Evolutionary conservation across 129 eudicot species (phyloP).

Genomic region (Artemisia tridentata): DNA sequence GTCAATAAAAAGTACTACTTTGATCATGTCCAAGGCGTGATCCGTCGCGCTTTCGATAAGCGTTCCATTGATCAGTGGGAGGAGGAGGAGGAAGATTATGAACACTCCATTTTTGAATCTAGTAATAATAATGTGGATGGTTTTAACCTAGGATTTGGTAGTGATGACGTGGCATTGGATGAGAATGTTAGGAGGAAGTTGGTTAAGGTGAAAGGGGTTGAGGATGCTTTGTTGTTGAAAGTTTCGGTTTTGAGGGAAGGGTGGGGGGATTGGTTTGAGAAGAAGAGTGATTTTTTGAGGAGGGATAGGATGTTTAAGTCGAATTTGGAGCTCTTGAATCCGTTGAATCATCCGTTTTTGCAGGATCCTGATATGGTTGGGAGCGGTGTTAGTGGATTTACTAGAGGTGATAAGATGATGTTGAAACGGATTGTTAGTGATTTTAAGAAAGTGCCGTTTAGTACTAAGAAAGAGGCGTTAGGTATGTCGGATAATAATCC

Average conservation of each 20-base stretch:
- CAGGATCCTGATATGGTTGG: constrained; percentile 80
- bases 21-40: constrained; percentile 60
- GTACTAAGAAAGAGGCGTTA: constrained; percentile 41
- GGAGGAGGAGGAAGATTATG: constrained; percentile 27
- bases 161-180: constrained; percentile 74
- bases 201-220: constrained; percentile 50
- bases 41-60: constrained; percentile 60
- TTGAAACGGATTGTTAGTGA: constrained; percentile 54
- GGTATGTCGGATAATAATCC: constrained; percentile 21
- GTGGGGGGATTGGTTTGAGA: constrained; percentile 96
- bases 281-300: constrained; percentile 83
- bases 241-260: constrained; percentile 76
- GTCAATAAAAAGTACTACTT: constrained; percentile 49
- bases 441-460: constrained; percentile 51
- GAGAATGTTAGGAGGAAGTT: constrained; percentile 65
- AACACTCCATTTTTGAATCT: constrained; percentile 31
- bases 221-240: constrained; percentile 76
- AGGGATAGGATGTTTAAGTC: constrained; percentile 89
- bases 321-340: constrained; percentile 73
- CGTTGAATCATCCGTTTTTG: constrained; percentile 67
- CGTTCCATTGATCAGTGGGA: constrained; percentile 77
- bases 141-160: constrained; percentile 48
- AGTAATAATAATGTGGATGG: constrained; percentile 27
- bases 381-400: constrained; percentile 58
- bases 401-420: constrained; percentile 69